Percentiles rank a stretch among this genome's conserved stretches.
These are phyloP conservation scores for Gracilariopsis chorda DNA, from an alignment of 23 red algal species.

Conservation along the genomic window DNA sequence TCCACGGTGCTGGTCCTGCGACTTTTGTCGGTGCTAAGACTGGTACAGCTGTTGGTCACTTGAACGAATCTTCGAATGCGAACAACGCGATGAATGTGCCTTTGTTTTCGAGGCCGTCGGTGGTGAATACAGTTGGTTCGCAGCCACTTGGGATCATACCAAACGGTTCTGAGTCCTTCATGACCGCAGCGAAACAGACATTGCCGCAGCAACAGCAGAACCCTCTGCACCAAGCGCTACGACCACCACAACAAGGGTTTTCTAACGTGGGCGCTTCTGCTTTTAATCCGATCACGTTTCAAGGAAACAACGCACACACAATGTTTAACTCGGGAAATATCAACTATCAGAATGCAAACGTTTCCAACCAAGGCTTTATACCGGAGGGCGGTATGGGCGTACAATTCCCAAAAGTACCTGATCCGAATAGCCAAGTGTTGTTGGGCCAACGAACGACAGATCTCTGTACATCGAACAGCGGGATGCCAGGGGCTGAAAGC, in stretches of 20 bases:
- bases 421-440: background rate
- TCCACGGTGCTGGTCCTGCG: background rate
- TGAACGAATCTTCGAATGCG: background rate
- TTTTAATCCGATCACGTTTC: slow-evolving; percentile 8
- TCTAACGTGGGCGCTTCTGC: background rate
- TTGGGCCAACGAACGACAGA: background rate
- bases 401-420: background rate
- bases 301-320: background rate
- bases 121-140: background rate
- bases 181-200: too few species aligned
- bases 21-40: background rate
- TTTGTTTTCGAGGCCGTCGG: background rate
- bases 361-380: background rate
- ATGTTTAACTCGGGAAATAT: slow-evolving; percentile 2
- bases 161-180: background rate
- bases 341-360: background rate
- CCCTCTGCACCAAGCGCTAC: background rate
- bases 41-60: background rate
- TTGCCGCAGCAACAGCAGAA: background rate
- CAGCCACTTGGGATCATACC: background rate
- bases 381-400: background rate
- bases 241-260: slow-evolving; percentile 7
- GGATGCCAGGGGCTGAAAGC: background rate
- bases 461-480: background rate
- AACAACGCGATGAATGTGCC: background rate